phyloP scores from a whole-genome alignment of 2,329 filamentous ascomycete genomes.

The Cercospora janseana region DNA sequence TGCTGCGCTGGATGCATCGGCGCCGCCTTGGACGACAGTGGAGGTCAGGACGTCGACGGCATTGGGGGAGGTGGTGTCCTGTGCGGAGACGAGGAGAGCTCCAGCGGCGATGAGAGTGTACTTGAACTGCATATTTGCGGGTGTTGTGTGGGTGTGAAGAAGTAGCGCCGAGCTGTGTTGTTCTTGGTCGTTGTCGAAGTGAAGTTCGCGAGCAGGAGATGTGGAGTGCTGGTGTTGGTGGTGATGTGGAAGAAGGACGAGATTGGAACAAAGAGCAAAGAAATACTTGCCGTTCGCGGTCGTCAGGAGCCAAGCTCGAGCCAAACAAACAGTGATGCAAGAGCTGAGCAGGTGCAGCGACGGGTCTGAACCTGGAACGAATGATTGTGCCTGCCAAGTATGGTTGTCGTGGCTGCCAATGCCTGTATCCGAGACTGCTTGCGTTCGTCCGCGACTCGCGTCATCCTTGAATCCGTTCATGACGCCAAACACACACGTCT shows the following conservation, averaged over 20 bases:
- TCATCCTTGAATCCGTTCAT: too few relatives aligned
- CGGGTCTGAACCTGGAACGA: too few relatives aligned
- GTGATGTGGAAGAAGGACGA: background rate
- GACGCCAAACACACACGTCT: too few relatives aligned
- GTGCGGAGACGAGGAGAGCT: conserved; percentile 1
- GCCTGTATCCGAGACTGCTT: conserved; percentile 4
- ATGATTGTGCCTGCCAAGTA: conserved; percentile 1
- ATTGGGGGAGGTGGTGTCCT: background rate
- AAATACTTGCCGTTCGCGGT: conserved; percentile 3
- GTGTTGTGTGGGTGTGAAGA: too few relatives aligned
- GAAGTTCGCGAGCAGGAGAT: background rate
- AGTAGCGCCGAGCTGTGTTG: too few relatives aligned
- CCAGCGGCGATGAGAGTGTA: conserved; percentile 5
- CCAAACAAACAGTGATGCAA: conserved; percentile 3
- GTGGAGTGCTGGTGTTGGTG: background rate
- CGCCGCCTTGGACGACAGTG: background rate
- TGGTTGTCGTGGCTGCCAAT: conserved; percentile 3
- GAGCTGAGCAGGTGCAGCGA: background rate
- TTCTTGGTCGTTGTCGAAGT: too few relatives aligned
- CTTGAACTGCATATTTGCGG: conserved; percentile 11
- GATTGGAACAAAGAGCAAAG: background rate
- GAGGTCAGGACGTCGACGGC: conserved; percentile 3
- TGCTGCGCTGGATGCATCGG: conserved; percentile 1
- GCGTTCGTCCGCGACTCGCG: background rate
- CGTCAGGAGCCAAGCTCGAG: background rate